These are phyloP conservation scores for Chionographis japonica DNA, from an alignment of 106 monocot genomes.

Conservation along the genomic window DNA sequence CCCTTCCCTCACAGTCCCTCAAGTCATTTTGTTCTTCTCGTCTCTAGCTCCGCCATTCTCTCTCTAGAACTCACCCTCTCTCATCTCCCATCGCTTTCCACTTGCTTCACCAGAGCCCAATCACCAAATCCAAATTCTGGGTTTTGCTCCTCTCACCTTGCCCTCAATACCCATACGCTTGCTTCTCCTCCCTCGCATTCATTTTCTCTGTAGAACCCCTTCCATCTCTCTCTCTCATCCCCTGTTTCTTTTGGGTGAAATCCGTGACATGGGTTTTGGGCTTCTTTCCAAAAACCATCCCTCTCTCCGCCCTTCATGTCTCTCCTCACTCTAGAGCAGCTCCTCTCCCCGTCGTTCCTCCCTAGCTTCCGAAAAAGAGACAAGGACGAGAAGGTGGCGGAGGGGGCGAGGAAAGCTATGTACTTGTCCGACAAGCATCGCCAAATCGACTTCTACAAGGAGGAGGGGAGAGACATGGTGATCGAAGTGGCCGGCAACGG, in stretches of 20 bases:
- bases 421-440: conserved; percentile 69
- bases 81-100: too few relatives aligned
- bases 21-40: too few relatives aligned
- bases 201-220: too few relatives aligned
- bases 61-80: too few relatives aligned
- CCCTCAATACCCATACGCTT: conserved; percentile 8
- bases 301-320: conserved; percentile 9
- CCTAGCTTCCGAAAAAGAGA: neutral
- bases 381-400: conserved; percentile 1
- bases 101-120: too few relatives aligned
- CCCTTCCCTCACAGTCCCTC: too few relatives aligned
- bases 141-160: conserved; percentile 5
- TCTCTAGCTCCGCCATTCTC: too few relatives aligned
- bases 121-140: conserved; percentile 6
- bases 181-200: neutral
- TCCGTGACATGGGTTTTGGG: too few relatives aligned
- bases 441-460: conserved; percentile 52
- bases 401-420: conserved; percentile 18
- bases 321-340: conserved; percentile 38
- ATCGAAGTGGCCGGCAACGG: conserved; percentile 38
- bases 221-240: too few relatives aligned
- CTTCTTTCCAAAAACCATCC: too few relatives aligned
- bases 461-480: conserved; percentile 52
- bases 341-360: conserved; percentile 9
- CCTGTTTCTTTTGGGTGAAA: too few relatives aligned